Conservation (phyloP, 306 rosid species). For the Quercus dentata region DNA sequence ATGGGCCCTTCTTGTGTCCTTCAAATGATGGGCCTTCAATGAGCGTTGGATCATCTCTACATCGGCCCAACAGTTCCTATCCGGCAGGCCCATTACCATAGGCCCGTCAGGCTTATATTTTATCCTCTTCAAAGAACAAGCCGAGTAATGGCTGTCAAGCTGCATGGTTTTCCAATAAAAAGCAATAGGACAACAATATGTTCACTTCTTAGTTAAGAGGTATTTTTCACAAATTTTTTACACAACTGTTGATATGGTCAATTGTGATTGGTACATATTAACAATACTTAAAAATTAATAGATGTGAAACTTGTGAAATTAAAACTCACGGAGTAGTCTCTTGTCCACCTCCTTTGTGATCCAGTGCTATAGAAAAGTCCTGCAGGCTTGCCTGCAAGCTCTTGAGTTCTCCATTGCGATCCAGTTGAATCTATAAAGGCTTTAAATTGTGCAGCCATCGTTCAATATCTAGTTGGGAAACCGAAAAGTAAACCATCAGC, state of each 20-base stretch:
- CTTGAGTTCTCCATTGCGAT: slow-evolving; percentile 71
- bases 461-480: slow-evolving; percentile 88
- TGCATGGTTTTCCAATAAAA: slow-evolving; percentile 33
- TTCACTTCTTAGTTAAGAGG: background rate
- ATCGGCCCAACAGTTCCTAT: too few relatives aligned
- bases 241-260: too few relatives aligned
- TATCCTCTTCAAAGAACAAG: too few relatives aligned
- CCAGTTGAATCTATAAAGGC: slow-evolving; percentile 84
- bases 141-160: slow-evolving; percentile 92
- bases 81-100: too few relatives aligned
- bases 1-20: too few relatives aligned
- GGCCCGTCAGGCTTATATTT: too few relatives aligned
- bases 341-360: slow-evolving; percentile 90
- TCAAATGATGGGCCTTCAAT: too few relatives aligned
- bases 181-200: background rate
- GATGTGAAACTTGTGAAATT: background rate
- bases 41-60: too few relatives aligned
- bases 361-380: slow-evolving; percentile 84
- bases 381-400: slow-evolving; percentile 86
- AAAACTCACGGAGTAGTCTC: slow-evolving; percentile 77
- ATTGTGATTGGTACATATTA: too few relatives aligned
- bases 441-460: slow-evolving; percentile 87
- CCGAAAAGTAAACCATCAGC: slow-evolving; percentile 88
- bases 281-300: background rate
- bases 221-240: too few relatives aligned